Evolutionary conservation across 2,329 filamentous ascomycete species (phyloP).

Genomic region (Xylaria sp.): DNA sequence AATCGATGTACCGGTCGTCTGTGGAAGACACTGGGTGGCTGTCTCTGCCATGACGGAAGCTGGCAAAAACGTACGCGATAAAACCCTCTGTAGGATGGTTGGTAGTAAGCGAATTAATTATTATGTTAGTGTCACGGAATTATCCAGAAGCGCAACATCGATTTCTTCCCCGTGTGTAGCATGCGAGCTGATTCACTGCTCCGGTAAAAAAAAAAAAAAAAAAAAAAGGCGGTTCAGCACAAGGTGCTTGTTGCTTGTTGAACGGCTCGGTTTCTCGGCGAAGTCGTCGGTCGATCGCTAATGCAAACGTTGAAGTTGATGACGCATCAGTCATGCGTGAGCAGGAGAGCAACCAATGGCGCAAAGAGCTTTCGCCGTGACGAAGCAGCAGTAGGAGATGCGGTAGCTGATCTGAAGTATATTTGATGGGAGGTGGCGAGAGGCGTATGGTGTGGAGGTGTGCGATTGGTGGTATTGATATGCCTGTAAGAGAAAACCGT

Average conservation of each 20-base stretch:
- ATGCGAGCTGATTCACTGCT: slow-evolving; percentile 8
- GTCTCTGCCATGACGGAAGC: slow-evolving; percentile 37
- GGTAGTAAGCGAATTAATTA: background rate
- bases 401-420: background rate
- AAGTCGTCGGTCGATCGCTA: background rate
- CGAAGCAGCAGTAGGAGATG: background rate
- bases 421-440: background rate
- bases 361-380: background rate
- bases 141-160: slow-evolving; percentile 7
- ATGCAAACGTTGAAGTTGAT: background rate
- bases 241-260: background rate
- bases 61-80: background rate
- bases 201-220: too few species aligned
- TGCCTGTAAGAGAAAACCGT: background rate
- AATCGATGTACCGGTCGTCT: slow-evolving; percentile 28
- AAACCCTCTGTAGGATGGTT: background rate
- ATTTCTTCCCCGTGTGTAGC: slow-evolving; percentile 8
- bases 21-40: slow-evolving; percentile 31
- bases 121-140: slow-evolving; percentile 11
- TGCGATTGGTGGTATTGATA: background rate
- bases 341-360: background rate
- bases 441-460: slow-evolving; percentile 1
- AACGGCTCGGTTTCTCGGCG: background rate
- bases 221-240: too few species aligned
- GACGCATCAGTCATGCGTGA: background rate